Base-by-base conservation (phyloP, 78 protist species). In the Bigelowiella natans region DNA sequence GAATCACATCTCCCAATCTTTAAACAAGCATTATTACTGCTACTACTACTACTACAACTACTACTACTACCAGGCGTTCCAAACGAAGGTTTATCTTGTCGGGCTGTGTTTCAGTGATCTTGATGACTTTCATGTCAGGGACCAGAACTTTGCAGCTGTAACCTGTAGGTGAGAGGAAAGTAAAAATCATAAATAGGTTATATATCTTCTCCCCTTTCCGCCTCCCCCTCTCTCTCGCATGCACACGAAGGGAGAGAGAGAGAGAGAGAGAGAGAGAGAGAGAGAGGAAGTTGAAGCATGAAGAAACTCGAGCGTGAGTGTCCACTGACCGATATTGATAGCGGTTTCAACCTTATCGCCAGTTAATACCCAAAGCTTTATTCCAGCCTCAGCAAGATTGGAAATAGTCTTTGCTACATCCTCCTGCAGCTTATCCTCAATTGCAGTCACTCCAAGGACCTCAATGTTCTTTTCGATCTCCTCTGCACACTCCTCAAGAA, bases 321-420 rank as follows among this genome's bases (percentile, higher is more conserved):
- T n/a, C 82, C 36, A 63, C 28, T 29, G 82, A n/a, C 82, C 87
- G 18, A 85, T 85, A 11, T 85, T 85, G 30, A 85, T 11, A 18
- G 87, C 87, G 30, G 93, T 88, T 82, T 88, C 91, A 31, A 92
- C 85, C 92, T 92, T 89, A 85, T 92, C 94, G 37, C 92, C 92
- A 31, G 94, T 92, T 38, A 92, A 86, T 37, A 92, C 85, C 94
- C 94, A 92, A 2, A 92, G 29, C 85, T 64, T 89, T 83, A 92
- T 73, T 38, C 37, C 39, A 1, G 93, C 93, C 26, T 11, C 37
- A 1, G 39, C 26, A 40, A 92, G 90, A 34, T 37, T 29, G 34
- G 36, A 73, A 38, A 92, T 40, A 1, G 88, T 39, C n/a, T 40
- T 90, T 30, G 94, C 90, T 90, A 92, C 94, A 51, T 51, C 90